phyloP scores from a whole-genome alignment of 192 early-diverging fungal species.

The Coemansia sp. region DNA sequence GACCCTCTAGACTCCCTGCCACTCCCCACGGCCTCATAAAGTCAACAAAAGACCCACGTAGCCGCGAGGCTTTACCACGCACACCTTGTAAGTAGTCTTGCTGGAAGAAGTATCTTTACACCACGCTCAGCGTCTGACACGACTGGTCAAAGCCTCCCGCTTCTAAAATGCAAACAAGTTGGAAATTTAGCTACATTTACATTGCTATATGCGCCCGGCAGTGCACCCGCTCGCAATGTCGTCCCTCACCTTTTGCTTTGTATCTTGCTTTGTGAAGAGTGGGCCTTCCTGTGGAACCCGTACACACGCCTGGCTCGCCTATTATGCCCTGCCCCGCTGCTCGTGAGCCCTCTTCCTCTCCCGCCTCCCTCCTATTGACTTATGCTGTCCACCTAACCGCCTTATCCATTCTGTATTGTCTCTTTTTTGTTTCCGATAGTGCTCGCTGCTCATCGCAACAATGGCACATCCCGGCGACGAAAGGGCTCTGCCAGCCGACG shows the following conservation, averaged over 20 bases:
- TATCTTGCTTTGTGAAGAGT: not conserved
- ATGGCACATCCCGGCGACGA: slow-evolving; percentile 13
- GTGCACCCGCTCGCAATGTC: not conserved
- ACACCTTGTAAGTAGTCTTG: slow-evolving; percentile 1
- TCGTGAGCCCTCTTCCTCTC: not conserved
- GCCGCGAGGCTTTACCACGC: not conserved
- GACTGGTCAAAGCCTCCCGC: not conserved
- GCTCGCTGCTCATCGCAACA: slow-evolving; percentile 3
- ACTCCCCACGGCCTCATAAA: not conserved
- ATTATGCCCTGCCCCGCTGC: not conserved
- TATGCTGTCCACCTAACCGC: not conserved
- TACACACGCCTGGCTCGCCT: not conserved
- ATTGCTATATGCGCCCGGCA: not conserved
- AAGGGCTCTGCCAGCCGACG: slow-evolving; percentile 7
- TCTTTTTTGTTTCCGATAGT: slow-evolving; percentile 20
- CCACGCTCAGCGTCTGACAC: not conserved
- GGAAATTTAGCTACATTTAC: not conserved
- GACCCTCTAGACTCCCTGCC: not conserved
- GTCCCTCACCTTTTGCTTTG: not conserved
- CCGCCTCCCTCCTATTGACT: not conserved
- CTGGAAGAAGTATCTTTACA: not conserved
- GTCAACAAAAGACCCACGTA: not conserved
- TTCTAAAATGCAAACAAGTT: not conserved
- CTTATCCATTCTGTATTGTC: slow-evolving; percentile 11
- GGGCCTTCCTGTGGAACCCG: not conserved